phyloP scores from a whole-genome alignment of 2,329 filamentous ascomycete species.

The Xylariaceae sp. region DNA sequence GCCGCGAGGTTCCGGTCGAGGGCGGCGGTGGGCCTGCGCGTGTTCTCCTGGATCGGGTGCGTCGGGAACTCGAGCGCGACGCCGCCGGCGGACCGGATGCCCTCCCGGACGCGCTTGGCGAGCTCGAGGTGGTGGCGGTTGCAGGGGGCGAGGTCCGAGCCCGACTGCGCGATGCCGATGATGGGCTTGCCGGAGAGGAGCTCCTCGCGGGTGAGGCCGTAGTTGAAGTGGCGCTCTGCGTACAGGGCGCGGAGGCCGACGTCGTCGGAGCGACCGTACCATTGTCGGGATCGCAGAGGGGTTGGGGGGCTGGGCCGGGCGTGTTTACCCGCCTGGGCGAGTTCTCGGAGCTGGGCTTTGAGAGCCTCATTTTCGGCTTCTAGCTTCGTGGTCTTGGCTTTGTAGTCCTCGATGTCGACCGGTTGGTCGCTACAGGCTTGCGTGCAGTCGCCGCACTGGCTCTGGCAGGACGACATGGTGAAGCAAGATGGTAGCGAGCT shows the following conservation, averaged over 20 bases:
- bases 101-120: constrained; percentile 45
- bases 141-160: constrained; percentile 46
- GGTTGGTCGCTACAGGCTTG: constrained; percentile 8
- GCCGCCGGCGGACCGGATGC: constrained; percentile 43
- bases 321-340: constrained; percentile 4
- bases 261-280: constrained; percentile 40
- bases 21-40: constrained; percentile 41
- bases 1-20: constrained; percentile 47
- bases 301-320: not conserved
- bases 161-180: constrained; percentile 48
- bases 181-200: constrained; percentile 45
- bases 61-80: constrained; percentile 49
- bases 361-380: constrained; percentile 16
- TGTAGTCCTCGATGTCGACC: constrained; percentile 23
- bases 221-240: constrained; percentile 47
- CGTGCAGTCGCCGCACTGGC: constrained; percentile 10
- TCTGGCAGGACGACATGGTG: constrained; percentile 11
- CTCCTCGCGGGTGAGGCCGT: constrained; percentile 44
- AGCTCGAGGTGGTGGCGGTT: constrained; percentile 46
- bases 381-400: constrained; percentile 18
- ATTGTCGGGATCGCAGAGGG: constrained; percentile 20
- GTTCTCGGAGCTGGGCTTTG: constrained; percentile 13
- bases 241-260: constrained; percentile 42
- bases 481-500: too few species aligned
- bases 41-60: constrained; percentile 47